phyloP scores from a whole-genome alignment of 495 filamentous ascomycete genomes.

The Aspergillus egyptiacus region DNA sequence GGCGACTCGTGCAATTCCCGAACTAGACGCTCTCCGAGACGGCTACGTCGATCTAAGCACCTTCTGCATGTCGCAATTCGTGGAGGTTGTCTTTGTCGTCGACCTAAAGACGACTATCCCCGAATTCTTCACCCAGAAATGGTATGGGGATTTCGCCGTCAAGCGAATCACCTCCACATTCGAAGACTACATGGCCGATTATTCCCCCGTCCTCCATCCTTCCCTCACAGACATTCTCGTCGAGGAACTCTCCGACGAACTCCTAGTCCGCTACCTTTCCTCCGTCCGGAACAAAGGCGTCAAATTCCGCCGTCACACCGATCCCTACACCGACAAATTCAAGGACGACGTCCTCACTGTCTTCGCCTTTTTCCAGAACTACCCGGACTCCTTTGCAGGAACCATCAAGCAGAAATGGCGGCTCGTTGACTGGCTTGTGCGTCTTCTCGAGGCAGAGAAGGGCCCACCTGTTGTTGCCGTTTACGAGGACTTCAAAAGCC shows the following conservation, averaged over 20 bases:
- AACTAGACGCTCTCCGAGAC: conserved; percentile 69
- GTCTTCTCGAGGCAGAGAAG: conserved; percentile 72
- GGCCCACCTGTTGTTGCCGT: conserved; percentile 57
- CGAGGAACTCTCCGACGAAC: conserved; percentile 85
- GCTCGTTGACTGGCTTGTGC: conserved; percentile 73
- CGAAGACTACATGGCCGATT: conserved; percentile 88
- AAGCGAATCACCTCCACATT: conserved; percentile 87
- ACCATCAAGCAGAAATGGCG: conserved; percentile 86
- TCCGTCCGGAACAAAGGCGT: conserved; percentile 82
- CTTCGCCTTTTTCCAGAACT: conserved; percentile 63
- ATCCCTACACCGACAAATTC: conserved; percentile 83
- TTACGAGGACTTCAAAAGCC: conserved; percentile 75
- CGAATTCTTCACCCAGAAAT: conserved; percentile 84
- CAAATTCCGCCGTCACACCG: conserved; percentile 71
- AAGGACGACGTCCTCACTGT: conserved; percentile 81
- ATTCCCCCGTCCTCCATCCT: conserved; percentile 70
- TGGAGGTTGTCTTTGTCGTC: conserved; percentile 72
- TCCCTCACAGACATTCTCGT: conserved; percentile 81
- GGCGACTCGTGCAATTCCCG: conserved; percentile 57
- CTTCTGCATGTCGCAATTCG: conserved; percentile 81
- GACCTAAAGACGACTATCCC: conserved; percentile 77
- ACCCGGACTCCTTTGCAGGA: conserved; percentile 58
- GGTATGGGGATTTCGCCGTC: conserved; percentile 79
- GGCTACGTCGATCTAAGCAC: conserved; percentile 92
- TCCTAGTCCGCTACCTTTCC: conserved; percentile 80